Conservation (phyloP, 192 early-diverging fungal genomes). For the Rhizophagus sp. region DNA sequence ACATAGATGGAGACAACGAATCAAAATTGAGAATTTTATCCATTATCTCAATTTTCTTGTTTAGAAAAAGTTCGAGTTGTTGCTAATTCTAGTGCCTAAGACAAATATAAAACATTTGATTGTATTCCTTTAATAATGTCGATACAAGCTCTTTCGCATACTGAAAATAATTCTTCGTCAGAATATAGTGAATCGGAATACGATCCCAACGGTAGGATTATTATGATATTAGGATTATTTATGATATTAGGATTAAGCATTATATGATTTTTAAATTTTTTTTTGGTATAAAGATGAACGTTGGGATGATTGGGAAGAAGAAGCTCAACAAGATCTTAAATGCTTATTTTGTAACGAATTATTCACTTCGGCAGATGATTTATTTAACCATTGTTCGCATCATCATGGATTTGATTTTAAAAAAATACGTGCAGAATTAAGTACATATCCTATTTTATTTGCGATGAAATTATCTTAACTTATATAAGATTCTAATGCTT, state of each 20-base stretch:
- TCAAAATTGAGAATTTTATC: too few species aligned
- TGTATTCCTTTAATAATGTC: neutral
- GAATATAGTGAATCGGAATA: slow-evolving; percentile 25
- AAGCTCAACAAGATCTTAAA: slow-evolving; percentile 51
- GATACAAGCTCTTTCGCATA: too few species aligned
- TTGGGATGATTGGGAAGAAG: slow-evolving; percentile 74
- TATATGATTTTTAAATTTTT: neutral
- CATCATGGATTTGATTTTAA: slow-evolving; percentile 73
- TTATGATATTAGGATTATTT: neutral
- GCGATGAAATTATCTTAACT: neutral
- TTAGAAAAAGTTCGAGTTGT: too few species aligned
- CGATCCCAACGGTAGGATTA: slow-evolving; percentile 19
- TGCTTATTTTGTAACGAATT: slow-evolving; percentile 71
- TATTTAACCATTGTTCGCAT: slow-evolving; percentile 63
- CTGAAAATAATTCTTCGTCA: neutral
- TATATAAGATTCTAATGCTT: neutral
- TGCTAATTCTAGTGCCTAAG: too few species aligned
- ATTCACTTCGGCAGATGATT: slow-evolving; percentile 47
- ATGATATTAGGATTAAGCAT: neutral
- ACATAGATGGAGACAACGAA: too few species aligned
- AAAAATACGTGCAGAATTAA: slow-evolving; percentile 38
- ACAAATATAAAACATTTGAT: neutral
- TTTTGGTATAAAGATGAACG: slow-evolving; percentile 21
- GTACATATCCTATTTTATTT: slow-evolving; percentile 24
- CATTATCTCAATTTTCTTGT: too few species aligned